phyloP scores from a whole-genome alignment of 2,329 filamentous ascomycete species.

The Rhynchosporium graminicola region DNA sequence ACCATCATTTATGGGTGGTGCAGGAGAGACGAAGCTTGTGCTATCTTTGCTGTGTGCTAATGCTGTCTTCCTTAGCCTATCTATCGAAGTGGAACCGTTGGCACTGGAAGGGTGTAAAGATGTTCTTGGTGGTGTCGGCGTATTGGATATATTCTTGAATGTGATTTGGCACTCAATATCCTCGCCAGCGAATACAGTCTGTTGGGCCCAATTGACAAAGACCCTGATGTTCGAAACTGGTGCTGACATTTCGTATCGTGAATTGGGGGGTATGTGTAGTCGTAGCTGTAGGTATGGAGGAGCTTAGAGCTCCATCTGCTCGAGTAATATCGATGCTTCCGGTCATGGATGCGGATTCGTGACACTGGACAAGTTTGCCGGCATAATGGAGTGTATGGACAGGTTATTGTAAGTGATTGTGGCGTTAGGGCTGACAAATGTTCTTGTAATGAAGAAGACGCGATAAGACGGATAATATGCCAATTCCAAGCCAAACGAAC shows the following conservation, averaged over 20 bases:
- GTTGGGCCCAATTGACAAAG: constrained; percentile 91
- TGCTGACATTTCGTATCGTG: constrained; percentile 39
- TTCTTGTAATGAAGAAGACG: no score
- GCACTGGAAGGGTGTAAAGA: constrained; percentile 32
- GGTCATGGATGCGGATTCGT: constrained; percentile 39
- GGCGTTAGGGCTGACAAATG: not conserved
- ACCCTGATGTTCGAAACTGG: constrained; percentile 81
- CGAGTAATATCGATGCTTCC: constrained; percentile 36
- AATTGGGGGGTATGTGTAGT: constrained; percentile 7
- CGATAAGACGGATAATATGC: no score
- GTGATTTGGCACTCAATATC: constrained; percentile 94
- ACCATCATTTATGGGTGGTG: constrained; percentile 48
- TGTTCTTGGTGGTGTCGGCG: constrained; percentile 29
- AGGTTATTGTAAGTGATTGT: not conserved
- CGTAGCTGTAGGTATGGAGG: not conserved
- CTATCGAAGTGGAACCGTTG: constrained; percentile 34
- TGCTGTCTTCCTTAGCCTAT: constrained; percentile 37
- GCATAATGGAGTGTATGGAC: constrained; percentile 32
- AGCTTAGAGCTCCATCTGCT: constrained; percentile 34
- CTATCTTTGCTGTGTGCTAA: constrained; percentile 43
- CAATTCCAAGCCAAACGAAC: no score
- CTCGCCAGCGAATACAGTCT: constrained; percentile 95
- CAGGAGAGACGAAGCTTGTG: constrained; percentile 51
- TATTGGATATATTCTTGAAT: constrained; percentile 75
- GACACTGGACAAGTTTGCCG: constrained; percentile 21